These are phyloP conservation scores for Diaporthe vaccinii DNA, from an alignment of 2,329 filamentous ascomycete genomes.

Conservation along the genomic window DNA sequence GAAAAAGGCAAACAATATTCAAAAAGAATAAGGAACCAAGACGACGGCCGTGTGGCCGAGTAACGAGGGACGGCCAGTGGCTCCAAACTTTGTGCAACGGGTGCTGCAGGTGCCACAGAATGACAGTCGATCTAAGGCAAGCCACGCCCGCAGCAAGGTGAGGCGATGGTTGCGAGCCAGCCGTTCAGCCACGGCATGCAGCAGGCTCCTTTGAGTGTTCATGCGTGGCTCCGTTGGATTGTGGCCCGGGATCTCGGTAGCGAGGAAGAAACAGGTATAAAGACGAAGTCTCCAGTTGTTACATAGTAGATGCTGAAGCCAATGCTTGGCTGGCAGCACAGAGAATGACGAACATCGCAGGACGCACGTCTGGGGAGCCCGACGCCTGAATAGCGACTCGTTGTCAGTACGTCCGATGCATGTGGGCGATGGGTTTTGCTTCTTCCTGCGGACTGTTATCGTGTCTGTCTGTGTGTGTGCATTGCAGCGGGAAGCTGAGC, in stretches of 20 bases:
- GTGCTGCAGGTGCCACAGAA: constrained; percentile 7
- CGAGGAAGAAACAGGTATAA: constrained; percentile 8
- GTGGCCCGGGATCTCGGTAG: not conserved
- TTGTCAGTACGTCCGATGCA: not conserved
- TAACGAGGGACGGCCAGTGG: not conserved
- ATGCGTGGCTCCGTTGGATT: constrained; percentile 7
- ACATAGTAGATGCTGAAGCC: not conserved
- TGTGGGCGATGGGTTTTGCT: not conserved
- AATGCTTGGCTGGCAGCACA: not conserved
- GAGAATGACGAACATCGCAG: not conserved
- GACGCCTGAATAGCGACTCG: not conserved
- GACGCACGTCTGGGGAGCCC: not conserved
- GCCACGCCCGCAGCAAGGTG: constrained; percentile 2
- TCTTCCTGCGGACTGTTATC: not conserved
- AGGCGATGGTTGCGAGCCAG: not conserved
- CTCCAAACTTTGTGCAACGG: constrained; percentile 15
- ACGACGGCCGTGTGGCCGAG: not conserved
- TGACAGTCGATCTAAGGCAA: constrained; percentile 24
- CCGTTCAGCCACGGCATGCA: constrained; percentile 5
- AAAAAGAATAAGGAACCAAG: not conserved
- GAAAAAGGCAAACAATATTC: too few relatives aligned
- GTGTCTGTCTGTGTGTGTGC: constrained; percentile 3
- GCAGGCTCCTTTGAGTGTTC: not conserved
- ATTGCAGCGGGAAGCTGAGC: constrained; percentile 2
- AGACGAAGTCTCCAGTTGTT: not conserved